Evolutionary conservation across 805 yeast species (phyloP), one percentile per base, ranked within the genome.

Genomic region (Myxozyma monticola): DNA sequence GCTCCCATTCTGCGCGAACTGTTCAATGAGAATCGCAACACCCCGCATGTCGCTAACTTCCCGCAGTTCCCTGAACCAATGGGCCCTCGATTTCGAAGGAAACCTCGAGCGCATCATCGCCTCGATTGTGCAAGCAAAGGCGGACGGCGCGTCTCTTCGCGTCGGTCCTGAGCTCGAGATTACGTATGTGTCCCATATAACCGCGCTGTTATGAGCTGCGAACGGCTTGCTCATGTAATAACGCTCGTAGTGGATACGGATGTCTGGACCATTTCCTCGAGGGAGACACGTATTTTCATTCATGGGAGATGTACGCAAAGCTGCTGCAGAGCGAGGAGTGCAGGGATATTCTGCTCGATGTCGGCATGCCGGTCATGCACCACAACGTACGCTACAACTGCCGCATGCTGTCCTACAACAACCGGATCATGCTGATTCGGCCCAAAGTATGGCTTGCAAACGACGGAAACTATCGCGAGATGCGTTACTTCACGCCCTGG

Each of bases 21-120:
- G n/a, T n/a, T n/a, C n/a, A 10, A 9, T 28, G 31, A 14, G 31
- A 28, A 28, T 14, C 10, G 9, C 18, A 21, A n/a, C n/a, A 14
- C 37, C 40, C 40, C 42, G 33, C 33, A 25, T 14, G 3, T 28
- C 14, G 31, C 9, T 28, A 28, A 28, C 25, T 5, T 25, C 26
- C 17, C 12, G 12, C 24, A 58, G 61, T 70, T 88, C 90, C 62
- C 76, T 93, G 57, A 93, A 93, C 71, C 99, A 93, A 77, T 93
- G 99, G 99, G 96, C 99, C 0, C 75, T 93, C 47, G 99, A 93
- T 67, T 93, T 88, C 68, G 98, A 91, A 68, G 99, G 99, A 4
- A 93, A 93, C 69, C 76, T 96, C 46, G 96, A 90, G 64, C 76
- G 99, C 49, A 91, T 93, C 56, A 62, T 93, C 21, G 84, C 84